Evolutionary conservation across 306 rosid genomes (phyloP).

Genomic region (Malus fusca): DNA sequence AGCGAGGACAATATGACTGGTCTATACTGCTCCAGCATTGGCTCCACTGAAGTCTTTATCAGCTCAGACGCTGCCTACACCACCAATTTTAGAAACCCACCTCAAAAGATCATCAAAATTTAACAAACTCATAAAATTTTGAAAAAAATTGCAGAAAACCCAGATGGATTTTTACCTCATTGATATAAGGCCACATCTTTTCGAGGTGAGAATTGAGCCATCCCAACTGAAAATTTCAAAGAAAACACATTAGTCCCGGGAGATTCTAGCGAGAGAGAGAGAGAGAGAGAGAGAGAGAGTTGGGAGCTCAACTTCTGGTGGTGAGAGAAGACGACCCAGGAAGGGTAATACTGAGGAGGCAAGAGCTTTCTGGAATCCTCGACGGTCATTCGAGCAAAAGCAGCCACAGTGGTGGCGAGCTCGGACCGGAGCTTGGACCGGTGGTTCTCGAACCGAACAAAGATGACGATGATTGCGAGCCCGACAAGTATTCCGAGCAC

Average conservation of each 20-base stretch:
- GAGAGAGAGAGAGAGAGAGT: background rate
- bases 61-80: constrained; percentile 94
- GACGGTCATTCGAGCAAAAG: constrained; percentile 75
- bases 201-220: constrained; percentile 79
- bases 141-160: background rate
- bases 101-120: background rate
- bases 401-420: constrained; percentile 66
- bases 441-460: constrained; percentile 60
- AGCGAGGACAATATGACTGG: constrained; percentile 63
- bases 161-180: constrained; percentile 45
- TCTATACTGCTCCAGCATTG: constrained; percentile 73
- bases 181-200: constrained; percentile 93
- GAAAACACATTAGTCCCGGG: background rate
- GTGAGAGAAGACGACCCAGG: constrained; percentile 87
- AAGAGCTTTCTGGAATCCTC: constrained; percentile 83
- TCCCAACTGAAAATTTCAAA: constrained; percentile 40
- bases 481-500: constrained; percentile 62
- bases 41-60: constrained; percentile 69
- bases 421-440: constrained; percentile 61
- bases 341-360: constrained; percentile 72
- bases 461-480: constrained; percentile 43
- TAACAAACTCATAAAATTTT: background rate
- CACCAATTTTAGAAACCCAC: background rate
- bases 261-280: background rate
- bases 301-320: constrained; percentile 62